Percentiles rank a stretch among this genome's conserved stretches.
These are phyloP conservation scores for Ophiostoma australiae DNA, from an alignment of 2,329 filamentous ascomycete genomes.

Conservation along the genomic window DNA sequence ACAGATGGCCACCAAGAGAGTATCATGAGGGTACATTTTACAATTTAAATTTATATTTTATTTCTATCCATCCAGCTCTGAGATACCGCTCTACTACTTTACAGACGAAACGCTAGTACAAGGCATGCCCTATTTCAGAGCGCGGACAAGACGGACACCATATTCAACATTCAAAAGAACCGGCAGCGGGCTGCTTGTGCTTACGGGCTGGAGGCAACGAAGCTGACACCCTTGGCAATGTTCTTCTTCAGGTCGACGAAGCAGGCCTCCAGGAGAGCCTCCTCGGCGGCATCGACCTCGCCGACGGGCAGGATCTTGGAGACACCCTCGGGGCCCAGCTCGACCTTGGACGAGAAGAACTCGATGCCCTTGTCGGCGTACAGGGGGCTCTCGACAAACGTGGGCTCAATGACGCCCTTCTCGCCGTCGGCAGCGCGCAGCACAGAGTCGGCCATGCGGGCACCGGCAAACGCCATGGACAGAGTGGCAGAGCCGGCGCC, in stretches of 20 bases:
- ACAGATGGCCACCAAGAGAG: too few relatives aligned
- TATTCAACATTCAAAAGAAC: neutral
- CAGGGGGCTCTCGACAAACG: conserved; percentile 92
- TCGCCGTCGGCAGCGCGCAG: conserved; percentile 89
- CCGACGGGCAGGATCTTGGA: conserved; percentile 89
- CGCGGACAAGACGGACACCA: neutral
- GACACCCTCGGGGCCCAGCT: conserved; percentile 94
- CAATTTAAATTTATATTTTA: neutral
- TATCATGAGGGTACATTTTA: too few relatives aligned
- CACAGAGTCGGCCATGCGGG: conserved; percentile 78
- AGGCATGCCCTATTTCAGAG: neutral
- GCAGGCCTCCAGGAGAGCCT: conserved; percentile 82
- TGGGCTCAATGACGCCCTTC: conserved; percentile 92
- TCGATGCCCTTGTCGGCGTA: conserved; percentile 98
- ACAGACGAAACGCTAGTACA: neutral
- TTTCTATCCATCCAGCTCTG: neutral
- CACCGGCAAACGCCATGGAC: conserved; percentile 96
- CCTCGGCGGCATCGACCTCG: conserved; percentile 76
- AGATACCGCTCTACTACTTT: neutral
- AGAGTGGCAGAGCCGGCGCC: conserved; percentile 95
- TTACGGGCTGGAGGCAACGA: conserved; percentile 53
- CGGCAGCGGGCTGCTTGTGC: neutral
- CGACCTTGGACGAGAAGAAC: conserved; percentile 93
- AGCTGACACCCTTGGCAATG: conserved; percentile 80
- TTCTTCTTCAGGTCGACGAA: conserved; percentile 85